These are phyloP conservation scores for Gonium pectorale DNA, from an alignment of 139 green algal species.

Conservation along the genomic window DNA sequence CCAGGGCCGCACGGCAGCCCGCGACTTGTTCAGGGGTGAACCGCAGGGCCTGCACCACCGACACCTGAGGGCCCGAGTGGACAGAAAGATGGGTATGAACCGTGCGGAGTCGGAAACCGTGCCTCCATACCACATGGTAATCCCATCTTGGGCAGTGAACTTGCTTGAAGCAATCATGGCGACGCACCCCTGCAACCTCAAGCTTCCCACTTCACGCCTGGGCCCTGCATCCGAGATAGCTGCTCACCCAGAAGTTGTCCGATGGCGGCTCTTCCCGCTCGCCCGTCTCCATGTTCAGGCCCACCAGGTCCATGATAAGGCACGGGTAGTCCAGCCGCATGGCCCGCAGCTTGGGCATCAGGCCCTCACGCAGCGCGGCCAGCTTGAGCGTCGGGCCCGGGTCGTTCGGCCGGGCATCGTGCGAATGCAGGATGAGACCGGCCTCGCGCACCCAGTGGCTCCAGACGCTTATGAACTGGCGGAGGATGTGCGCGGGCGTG, in stretches of 20 bases:
- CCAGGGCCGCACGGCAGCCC: neutral
- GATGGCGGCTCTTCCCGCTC: neutral
- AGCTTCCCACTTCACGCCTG: neutral
- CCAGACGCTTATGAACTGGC: neutral
- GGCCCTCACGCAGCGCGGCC: neutral
- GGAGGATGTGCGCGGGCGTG: neutral
- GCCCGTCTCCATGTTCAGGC: slow-evolving; percentile 16
- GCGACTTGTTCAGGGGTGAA: neutral
- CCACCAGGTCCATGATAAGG: neutral
- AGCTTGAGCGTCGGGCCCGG: neutral
- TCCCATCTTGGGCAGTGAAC: neutral
- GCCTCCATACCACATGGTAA: too few species aligned
- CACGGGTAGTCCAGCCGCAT: neutral
- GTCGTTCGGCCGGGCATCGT: slow-evolving; percentile 30
- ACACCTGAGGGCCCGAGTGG: neutral
- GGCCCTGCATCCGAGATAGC: neutral
- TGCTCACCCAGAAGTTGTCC: slow-evolving; percentile 2
- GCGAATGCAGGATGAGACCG: neutral
- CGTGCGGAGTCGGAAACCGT: neutral
- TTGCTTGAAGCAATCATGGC: neutral
- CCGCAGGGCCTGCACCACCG: neutral
- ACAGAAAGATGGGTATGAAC: neutral
- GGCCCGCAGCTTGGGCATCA: neutral
- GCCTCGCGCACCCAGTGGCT: slow-evolving; percentile 3
- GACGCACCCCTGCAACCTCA: neutral